Percentiles rank a stretch among this genome's conserved stretches.
Conservation (phyloP, 306 rosid species). For the Rosa persica region DNA sequence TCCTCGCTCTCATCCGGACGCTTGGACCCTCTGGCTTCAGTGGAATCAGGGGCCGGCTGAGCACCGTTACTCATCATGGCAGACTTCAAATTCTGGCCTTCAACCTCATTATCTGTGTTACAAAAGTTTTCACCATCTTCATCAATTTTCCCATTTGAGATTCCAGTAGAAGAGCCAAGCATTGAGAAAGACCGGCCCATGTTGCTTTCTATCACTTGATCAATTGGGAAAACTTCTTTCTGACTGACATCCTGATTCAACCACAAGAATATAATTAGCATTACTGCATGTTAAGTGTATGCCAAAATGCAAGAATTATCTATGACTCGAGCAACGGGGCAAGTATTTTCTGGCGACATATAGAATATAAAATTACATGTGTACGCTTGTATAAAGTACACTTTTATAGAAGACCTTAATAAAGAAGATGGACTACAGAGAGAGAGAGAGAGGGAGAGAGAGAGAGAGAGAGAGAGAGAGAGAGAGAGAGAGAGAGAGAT, state of each 20-base stretch:
- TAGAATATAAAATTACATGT: not conserved
- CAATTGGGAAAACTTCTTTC: conserved; percentile 27
- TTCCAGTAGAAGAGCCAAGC: too few relatives aligned
- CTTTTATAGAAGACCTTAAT: not conserved
- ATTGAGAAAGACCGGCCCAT: too few relatives aligned
- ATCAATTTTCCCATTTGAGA: conserved; percentile 34
- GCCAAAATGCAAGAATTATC: not conserved
- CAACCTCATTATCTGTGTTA: conserved; percentile 34
- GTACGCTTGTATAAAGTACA: not conserved
- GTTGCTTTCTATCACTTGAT: too few relatives aligned
- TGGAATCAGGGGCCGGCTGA: conserved; percentile 34
- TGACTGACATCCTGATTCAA: conserved; percentile 41
- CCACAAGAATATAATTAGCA: conserved; percentile 5
- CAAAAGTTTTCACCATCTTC: conserved; percentile 30
- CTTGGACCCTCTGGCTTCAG: conserved; percentile 63
- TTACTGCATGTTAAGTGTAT: not conserved
- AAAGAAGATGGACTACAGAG: not conserved
- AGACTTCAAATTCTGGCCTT: conserved; percentile 29
- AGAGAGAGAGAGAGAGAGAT: not conserved
- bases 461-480: too few relatives aligned
- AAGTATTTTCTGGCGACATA: conserved; percentile 35
- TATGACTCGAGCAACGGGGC: conserved; percentile 22
- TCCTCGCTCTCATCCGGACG: conserved; percentile 51
- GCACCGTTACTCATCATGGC: conserved; percentile 26
- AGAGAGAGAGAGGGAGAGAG: too few relatives aligned